Conservation (phyloP, 345 rosid species). For the Nasturtium officinale region DNA sequence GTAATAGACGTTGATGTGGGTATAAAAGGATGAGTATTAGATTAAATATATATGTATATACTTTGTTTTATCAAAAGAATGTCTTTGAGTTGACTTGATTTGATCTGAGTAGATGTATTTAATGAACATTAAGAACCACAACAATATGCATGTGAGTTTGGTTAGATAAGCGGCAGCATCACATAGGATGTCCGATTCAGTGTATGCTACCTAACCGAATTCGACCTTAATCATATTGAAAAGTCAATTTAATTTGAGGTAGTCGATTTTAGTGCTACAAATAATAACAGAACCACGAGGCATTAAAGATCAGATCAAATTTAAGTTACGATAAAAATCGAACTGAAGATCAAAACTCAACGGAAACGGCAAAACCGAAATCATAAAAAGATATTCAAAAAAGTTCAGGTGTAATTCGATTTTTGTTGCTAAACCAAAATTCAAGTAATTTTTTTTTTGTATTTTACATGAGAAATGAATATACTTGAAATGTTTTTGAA, state of each 20-base stretch:
- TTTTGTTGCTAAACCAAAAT: background rate
- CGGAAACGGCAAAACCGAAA: background rate
- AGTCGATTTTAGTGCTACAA: background rate
- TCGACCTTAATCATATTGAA: slow-evolving; percentile 1
- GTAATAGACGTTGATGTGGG: background rate
- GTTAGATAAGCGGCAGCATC: slow-evolving; percentile 33
- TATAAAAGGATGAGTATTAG: background rate
- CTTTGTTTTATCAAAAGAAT: slow-evolving; percentile 16
- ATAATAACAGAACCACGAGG: background rate
- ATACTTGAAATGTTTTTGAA: background rate
- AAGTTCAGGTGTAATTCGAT: background rate
- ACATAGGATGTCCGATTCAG: slow-evolving; percentile 33
- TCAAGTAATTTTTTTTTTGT: background rate
- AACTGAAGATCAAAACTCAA: background rate
- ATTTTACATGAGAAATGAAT: background rate
- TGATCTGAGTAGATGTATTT: slow-evolving; percentile 2
- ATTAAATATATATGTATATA: slow-evolving; percentile 5
- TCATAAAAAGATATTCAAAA: background rate
- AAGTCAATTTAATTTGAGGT: background rate
- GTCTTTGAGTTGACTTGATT: slow-evolving; percentile 9
- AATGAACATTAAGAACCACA: slow-evolving; percentile 24
- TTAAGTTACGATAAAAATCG: background rate
- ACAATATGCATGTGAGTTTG: slow-evolving; percentile 40
- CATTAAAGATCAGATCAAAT: background rate
- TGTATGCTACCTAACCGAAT: slow-evolving; percentile 27